Evolutionary conservation across 768 basidiomycete genomes (phyloP).

Genomic region (Cubamyces sp.): DNA sequence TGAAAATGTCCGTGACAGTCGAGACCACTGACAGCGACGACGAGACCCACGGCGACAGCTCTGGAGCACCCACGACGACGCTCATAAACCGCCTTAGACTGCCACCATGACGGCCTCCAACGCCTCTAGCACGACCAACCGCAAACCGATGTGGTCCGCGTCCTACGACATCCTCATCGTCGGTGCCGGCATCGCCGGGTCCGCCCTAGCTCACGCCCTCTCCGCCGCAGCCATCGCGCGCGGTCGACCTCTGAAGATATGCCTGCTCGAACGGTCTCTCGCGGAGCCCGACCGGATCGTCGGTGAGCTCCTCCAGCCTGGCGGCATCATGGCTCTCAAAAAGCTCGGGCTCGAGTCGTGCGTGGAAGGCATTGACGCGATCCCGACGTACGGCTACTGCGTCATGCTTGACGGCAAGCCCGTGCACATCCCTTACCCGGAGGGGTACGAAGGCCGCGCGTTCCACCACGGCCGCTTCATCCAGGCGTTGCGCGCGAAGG

Average conservation of each 20-base stretch:
- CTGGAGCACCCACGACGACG: slow-evolving; percentile 19
- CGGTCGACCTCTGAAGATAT: slow-evolving; percentile 68
- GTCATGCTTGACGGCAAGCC: slow-evolving; percentile 66
- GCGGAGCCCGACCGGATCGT: slow-evolving; percentile 96
- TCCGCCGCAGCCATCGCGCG: slow-evolving; percentile 51
- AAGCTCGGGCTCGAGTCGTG: slow-evolving; percentile 76
- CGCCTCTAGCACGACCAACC: not conserved
- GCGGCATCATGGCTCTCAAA: slow-evolving; percentile 76
- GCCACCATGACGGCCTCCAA: not conserved
- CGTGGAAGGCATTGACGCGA: slow-evolving; percentile 87
- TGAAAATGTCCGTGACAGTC: slow-evolving; percentile 18
- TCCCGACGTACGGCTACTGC: slow-evolving; percentile 85
- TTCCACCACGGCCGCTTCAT: slow-evolving; percentile 97
- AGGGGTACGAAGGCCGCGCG: slow-evolving; percentile 68
- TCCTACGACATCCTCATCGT: slow-evolving; percentile 84
- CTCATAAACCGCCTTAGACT: slow-evolving; percentile 13
- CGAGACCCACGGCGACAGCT: slow-evolving; percentile 16
- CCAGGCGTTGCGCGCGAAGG: slow-evolving; percentile 72
- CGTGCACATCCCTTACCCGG: slow-evolving; percentile 91
- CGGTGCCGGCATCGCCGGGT: slow-evolving; percentile 91
- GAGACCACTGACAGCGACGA: slow-evolving; percentile 21
- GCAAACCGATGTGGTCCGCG: slow-evolving; percentile 28
- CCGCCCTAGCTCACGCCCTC: slow-evolving; percentile 84
- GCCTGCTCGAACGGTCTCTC: slow-evolving; percentile 88
- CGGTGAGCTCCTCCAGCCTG: slow-evolving; percentile 95